Conservation (phyloP, 495 filamentous ascomycete genomes). For the Aspergillus baeticus region DNA sequence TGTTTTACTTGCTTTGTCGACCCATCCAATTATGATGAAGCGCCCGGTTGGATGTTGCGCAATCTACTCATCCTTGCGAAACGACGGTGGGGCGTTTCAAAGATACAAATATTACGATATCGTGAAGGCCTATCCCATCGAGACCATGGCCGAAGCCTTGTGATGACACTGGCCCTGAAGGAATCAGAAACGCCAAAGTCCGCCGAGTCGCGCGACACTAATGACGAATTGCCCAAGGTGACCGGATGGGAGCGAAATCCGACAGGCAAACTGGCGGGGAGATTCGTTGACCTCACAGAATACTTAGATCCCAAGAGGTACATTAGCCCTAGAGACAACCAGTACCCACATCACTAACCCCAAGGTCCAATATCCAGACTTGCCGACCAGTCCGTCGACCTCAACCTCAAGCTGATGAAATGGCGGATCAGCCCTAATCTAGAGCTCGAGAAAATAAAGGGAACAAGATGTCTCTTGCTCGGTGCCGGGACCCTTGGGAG, state of each 20-base stretch:
- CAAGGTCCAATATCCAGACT: conserved; percentile 43
- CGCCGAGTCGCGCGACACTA: conserved; percentile 23
- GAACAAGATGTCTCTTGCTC: conserved; percentile 88
- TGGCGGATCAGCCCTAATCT: conserved; percentile 91
- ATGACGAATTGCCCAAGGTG: conserved; percentile 68
- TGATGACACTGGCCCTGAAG: conserved; percentile 66
- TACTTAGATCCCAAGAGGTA: conserved; percentile 84
- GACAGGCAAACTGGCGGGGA: conserved; percentile 69
- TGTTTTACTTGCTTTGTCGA: conserved; percentile 85
- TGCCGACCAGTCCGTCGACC: conserved; percentile 93
- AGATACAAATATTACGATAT: conserved; percentile 86
- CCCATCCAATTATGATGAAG: conserved; percentile 81
- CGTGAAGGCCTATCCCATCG: conserved; percentile 74
- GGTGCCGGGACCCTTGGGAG: conserved; percentile 92
- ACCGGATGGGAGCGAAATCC: conserved; percentile 93
- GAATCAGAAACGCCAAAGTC: conserved; percentile 16
- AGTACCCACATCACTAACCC: background rate
- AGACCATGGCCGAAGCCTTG: conserved; percentile 75
- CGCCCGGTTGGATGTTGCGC: conserved; percentile 88
- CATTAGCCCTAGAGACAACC: background rate
- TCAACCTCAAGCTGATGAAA: conserved; percentile 98
- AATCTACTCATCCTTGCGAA: conserved; percentile 87
- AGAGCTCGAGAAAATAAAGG: conserved; percentile 84
- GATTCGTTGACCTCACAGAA: conserved; percentile 76
- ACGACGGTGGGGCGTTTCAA: conserved; percentile 72